Base-by-base conservation (phyloP, 2,329 filamentous ascomycete genomes). In the Beauveria australis region DNA sequence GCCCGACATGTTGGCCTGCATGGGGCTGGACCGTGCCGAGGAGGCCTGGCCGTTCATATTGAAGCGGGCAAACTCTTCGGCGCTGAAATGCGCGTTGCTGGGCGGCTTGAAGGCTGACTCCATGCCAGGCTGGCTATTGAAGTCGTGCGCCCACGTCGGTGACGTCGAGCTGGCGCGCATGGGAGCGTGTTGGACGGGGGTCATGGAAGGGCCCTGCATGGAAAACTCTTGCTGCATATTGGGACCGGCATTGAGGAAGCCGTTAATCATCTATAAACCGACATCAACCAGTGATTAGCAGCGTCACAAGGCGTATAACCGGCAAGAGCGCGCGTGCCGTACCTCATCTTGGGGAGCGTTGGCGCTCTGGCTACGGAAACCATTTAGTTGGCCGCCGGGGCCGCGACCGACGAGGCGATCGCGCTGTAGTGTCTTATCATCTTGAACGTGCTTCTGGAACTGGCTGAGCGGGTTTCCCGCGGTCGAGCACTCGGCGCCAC, bases 391-490 rank as follows among this genome's bases (percentile, higher is more conserved):
- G 8, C 83, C 87, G 48, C 83, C 85, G 0, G 89, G 88, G 0
- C 86, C 87, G 66, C 88, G 81, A 64, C 90, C 91, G 63, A 90
- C 87, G 63, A 97, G 80, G 62, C 94, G 86, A 75, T 99, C 94
- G 69, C 92, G 84, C 77, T 97, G 94, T 61, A 97, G 79, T 61
- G 90, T 94, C 77, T 92, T 96, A 79, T 99, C 94, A 81, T 96
- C 91, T 72, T 95, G 90, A 61, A 94, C 91, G 75, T 97, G 92
- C 76, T 99, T 99, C 65, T 92, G 91, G 74, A 99, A 96, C 80
- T 97, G 94, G 72, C 91, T 93, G 69, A 99, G 86, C 61, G 95
- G 94, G 75, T 99, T 99, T 71, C 89, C 91, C 66, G 90, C 92
- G 64, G 94, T 95, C 61, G 93, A 97, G 82, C 94, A 99, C 79